Conservation (phyloP, 2,329 filamentous ascomycete species). For the Diaporthe citriasiana region DNA sequence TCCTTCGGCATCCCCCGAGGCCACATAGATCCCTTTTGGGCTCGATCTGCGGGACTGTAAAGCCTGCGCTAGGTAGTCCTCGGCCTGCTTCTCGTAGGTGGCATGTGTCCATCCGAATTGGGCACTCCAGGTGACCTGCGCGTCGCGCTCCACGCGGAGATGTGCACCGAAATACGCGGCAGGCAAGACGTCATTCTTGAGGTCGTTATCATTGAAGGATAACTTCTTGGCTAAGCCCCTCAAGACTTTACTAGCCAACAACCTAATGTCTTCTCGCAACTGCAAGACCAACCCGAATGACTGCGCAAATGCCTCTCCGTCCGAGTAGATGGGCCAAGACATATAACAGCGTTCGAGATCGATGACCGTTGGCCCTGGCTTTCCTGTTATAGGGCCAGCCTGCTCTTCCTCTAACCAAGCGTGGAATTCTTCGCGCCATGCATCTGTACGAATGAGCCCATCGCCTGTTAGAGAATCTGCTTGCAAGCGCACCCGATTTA, state of each 20-base stretch:
- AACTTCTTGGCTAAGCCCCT: constrained; percentile 7
- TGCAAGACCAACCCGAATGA: constrained; percentile 52
- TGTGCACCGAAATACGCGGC: constrained; percentile 33
- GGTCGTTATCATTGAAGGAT: neutral
- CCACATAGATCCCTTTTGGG: constrained; percentile 32
- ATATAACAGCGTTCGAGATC: constrained; percentile 33
- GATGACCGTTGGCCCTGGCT: constrained; percentile 1
- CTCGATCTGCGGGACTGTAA: neutral
- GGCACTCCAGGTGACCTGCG: constrained; percentile 18
- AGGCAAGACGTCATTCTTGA: neutral
- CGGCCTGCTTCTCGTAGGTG: constrained; percentile 28
- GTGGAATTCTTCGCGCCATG: constrained; percentile 28
- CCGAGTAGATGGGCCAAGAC: constrained; percentile 32
- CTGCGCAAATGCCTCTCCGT: constrained; percentile 44
- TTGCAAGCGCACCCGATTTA: constrained; percentile 10
- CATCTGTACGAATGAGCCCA: neutral
- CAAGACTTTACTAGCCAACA: constrained; percentile 40
- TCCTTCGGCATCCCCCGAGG: constrained; percentile 30
- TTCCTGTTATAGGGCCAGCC: neutral
- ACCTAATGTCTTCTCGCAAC: constrained; percentile 50
- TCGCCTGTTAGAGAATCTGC: constrained; percentile 29
- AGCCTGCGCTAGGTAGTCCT: constrained; percentile 28
- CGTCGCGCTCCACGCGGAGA: constrained; percentile 27
- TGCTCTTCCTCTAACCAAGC: constrained; percentile 14
- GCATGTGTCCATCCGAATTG: constrained; percentile 28